These are phyloP conservation scores for Cytospora chrysosperma DNA, from an alignment of 2,329 filamentous ascomycete genomes.

Conservation along the genomic window DNA sequence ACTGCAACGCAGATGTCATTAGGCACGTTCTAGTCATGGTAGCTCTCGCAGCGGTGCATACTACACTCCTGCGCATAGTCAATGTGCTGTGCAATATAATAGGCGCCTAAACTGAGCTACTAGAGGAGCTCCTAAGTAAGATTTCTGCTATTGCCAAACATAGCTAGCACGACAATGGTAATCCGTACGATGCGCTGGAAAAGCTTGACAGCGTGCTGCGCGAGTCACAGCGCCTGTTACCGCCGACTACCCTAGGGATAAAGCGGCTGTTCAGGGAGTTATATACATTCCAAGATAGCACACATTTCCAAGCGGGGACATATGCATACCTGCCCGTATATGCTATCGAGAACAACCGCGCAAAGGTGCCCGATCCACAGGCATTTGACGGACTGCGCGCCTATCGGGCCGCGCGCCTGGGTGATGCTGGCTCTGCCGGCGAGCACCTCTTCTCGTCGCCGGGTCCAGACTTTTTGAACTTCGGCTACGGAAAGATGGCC, in stretches of 20 bases:
- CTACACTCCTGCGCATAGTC: not conserved
- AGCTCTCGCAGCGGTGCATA: not conserved
- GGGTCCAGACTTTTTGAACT: slow-evolving; percentile 32
- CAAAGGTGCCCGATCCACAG: slow-evolving; percentile 30
- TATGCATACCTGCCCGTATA: slow-evolving; percentile 21
- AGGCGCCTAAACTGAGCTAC: not conserved
- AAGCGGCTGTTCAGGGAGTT: not conserved
- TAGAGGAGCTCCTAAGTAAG: not conserved
- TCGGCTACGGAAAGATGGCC: slow-evolving; percentile 37
- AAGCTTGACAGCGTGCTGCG: not conserved
- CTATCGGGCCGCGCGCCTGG: slow-evolving; percentile 32
- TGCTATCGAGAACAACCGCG: slow-evolving; percentile 32
- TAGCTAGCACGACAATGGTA: not conserved
- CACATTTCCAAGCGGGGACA: slow-evolving; percentile 14
- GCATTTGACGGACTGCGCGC: slow-evolving; percentile 36
- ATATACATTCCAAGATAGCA: slow-evolving; percentile 1
- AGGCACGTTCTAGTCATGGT: not conserved
- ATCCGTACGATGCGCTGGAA: not conserved
- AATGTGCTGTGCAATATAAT: not conserved
- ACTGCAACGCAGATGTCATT: not conserved
- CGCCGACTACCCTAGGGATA: not conserved
- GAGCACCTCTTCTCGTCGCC: slow-evolving; percentile 27
- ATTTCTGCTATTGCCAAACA: not conserved
- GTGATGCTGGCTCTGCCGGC: not conserved
- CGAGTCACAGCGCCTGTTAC: not conserved